Conservation (phyloP, 371 early-diverging fungal species). For the Mortierella sp. region DNA sequence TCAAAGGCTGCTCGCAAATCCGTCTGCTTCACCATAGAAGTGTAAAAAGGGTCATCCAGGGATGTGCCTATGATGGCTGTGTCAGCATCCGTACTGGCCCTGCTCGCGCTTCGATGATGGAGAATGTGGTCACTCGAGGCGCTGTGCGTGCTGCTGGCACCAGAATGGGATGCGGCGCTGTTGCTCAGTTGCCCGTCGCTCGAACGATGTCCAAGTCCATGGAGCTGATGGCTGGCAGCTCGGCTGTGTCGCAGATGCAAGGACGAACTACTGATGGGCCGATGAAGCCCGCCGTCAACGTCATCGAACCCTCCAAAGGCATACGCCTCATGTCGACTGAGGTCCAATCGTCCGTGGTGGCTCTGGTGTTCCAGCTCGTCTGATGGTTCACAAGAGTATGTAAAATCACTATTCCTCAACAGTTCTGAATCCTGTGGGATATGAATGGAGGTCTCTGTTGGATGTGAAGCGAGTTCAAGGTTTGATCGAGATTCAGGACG, state of each 20-base stretch:
- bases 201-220: conserved; percentile 26
- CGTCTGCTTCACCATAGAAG: conserved; percentile 8
- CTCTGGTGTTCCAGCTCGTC: conserved; percentile 36
- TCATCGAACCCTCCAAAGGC: conserved; percentile 22
- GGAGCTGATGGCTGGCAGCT: background rate
- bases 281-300: conserved; percentile 16
- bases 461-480: conserved; percentile 24
- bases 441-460: conserved; percentile 32
- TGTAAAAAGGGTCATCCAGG: conserved; percentile 22
- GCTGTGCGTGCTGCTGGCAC: conserved; percentile 28
- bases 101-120: conserved; percentile 35
- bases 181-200: conserved; percentile 38
- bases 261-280: background rate
- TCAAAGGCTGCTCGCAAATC: conserved; percentile 26
- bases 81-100: conserved; percentile 18
- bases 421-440: conserved; percentile 45
- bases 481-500: conserved; percentile 34
- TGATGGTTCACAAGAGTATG: conserved; percentile 44
- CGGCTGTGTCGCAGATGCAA: conserved; percentile 3
- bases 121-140: conserved; percentile 16
- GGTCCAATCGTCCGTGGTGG: conserved; percentile 13
- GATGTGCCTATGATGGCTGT: conserved; percentile 10
- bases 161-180: conserved; percentile 13
- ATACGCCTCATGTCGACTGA: conserved; percentile 16
- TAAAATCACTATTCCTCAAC: conserved; percentile 49